These are phyloP conservation scores for Peribolospora baueri DNA, from an alignment of 768 basidiomycete genomes.

Conservation along the genomic window DNA sequence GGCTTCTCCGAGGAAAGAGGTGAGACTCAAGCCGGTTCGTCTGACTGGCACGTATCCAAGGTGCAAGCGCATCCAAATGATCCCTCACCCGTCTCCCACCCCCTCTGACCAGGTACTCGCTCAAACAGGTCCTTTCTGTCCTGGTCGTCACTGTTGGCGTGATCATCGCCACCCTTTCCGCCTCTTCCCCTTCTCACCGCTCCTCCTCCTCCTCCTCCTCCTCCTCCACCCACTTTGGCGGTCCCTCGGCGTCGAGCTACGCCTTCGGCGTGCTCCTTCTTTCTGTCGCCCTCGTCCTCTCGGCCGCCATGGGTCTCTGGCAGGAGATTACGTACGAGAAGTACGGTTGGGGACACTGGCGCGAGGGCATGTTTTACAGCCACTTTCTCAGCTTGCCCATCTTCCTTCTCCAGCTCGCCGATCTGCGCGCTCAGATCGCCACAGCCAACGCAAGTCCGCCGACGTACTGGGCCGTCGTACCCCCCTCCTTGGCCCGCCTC, in stretches of 20 bases:
- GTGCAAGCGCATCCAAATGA: neutral
- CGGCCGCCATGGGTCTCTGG: slow-evolving; percentile 41
- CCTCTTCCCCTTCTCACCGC: neutral
- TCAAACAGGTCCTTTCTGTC: slow-evolving; percentile 25
- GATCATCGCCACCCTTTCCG: slow-evolving; percentile 43
- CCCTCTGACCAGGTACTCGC: neutral
- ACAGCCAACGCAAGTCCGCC: too few species aligned
- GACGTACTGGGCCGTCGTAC: too few species aligned
- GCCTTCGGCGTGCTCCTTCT: slow-evolving; percentile 45
- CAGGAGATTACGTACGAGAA: slow-evolving; percentile 51
- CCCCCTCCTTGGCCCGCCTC: too few species aligned
- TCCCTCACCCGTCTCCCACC: neutral
- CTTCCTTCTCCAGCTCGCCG: neutral
- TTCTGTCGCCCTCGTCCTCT: slow-evolving; percentile 37
- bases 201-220: neutral
- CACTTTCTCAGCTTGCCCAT: slow-evolving; percentile 13
- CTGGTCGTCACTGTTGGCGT: slow-evolving; percentile 44
- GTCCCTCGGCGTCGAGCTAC: slow-evolving; percentile 20
- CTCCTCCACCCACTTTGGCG: too few species aligned
- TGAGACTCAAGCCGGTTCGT: slow-evolving; percentile 13
- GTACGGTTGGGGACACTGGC: slow-evolving; percentile 51
- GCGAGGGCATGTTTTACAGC: slow-evolving; percentile 61
- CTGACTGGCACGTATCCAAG: too few species aligned
- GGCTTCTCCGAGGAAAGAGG: slow-evolving; percentile 33
- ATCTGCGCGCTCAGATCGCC: too few species aligned